Percentiles rank a stretch among this genome's conserved stretches.
phyloP scores from a whole-genome alignment of 2,329 filamentous ascomycete species.

The Talaromyces sp. region DNA sequence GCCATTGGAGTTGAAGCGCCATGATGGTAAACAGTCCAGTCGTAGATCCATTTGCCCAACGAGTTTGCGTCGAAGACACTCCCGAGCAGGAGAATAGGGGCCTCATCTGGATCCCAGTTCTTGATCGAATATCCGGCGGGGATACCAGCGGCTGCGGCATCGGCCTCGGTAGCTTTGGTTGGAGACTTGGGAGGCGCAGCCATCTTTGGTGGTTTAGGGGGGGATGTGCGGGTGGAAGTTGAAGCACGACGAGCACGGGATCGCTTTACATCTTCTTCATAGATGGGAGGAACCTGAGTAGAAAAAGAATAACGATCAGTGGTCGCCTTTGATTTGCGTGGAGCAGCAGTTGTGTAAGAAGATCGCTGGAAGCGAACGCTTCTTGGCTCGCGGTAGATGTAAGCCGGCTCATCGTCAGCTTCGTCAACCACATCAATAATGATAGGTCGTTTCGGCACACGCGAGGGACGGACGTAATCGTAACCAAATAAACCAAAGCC shows the following conservation, averaged over 20 bases:
- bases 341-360: slow-evolving; percentile 22
- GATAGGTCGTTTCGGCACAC: slow-evolving; percentile 51
- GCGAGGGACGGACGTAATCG: slow-evolving; percentile 34
- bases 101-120: slow-evolving; percentile 95
- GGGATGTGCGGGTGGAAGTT: slow-evolving; percentile 45
- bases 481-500: slow-evolving; percentile 28
- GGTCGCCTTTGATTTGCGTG: slow-evolving; percentile 33
- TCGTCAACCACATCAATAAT: slow-evolving; percentile 56
- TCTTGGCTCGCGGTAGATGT: slow-evolving; percentile 47
- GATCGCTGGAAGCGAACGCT: slow-evolving; percentile 25
- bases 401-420: slow-evolving; percentile 47
- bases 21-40: slow-evolving; percentile 94
- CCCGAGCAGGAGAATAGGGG: slow-evolving; percentile 88
- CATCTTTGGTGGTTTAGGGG: slow-evolving; percentile 40
- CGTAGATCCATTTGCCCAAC: slow-evolving; percentile 98
- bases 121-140: slow-evolving; percentile 89
- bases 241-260: slow-evolving; percentile 54
- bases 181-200: slow-evolving; percentile 34
- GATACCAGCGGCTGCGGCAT: slow-evolving; percentile 63
- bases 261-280: slow-evolving; percentile 53
- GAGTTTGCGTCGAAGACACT: slow-evolving; percentile 98
- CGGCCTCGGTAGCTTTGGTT: slow-evolving; percentile 60
- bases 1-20: slow-evolving; percentile 77
- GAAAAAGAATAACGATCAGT: slow-evolving; percentile 52
- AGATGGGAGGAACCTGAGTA: slow-evolving; percentile 47